Evolutionary conservation across 2,329 filamentous ascomycete genomes (phyloP), one percentile per base, ranked within the genome.

Genomic region (Plenodomus tracheiphilus): DNA sequence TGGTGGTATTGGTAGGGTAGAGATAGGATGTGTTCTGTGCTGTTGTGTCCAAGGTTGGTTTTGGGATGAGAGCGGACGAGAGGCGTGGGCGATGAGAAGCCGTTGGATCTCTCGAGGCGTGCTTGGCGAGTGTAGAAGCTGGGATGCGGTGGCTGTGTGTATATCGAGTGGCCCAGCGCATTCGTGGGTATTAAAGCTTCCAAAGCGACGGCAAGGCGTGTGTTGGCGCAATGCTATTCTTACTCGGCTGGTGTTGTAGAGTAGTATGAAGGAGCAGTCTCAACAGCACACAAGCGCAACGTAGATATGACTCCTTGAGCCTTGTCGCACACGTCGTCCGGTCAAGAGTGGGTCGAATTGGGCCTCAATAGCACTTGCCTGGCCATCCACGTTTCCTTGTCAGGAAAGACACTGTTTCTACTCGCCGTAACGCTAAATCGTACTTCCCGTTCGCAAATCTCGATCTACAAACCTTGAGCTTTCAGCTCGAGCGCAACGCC

Each of bases 101-200:
- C 30, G 47, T 49, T n/a, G 28, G 22, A 15, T 32, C 8, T 39
- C 17, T 37, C 25, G 45, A 19, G 10, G 36, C 41, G 25, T 52
- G 45, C 17, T 51, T 42, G 49, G 54, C 54, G 17, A 38, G 41
- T 15, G 51, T 42, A 20, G 54, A 56, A 2, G 47, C 25, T 13
- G 56, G 54, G 30, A 59, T 55, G 49, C 54, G 52, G 25, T 58
- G 56, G 10, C 51, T 45, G 25, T 47, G 40, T 25, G 54, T 58
- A 43, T 58, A 56, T 39, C 43, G 47, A 13, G 51, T 43, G 17
- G 56, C 56, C 47, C 47, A 59, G 51, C 56, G 56, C 56, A 59
- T 56, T 47, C 49, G 55, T 38, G 13, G 28, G 28, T 32, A 32
- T 32, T 8, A 32, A 32, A 32, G 28, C 6, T 32, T 4, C 15